A percentile compares a stretch with the other conserved stretches of the same genome.
phyloP scores from a whole-genome alignment of 2,329 filamentous ascomycete species.

The Talaromyces sp. region DNA sequence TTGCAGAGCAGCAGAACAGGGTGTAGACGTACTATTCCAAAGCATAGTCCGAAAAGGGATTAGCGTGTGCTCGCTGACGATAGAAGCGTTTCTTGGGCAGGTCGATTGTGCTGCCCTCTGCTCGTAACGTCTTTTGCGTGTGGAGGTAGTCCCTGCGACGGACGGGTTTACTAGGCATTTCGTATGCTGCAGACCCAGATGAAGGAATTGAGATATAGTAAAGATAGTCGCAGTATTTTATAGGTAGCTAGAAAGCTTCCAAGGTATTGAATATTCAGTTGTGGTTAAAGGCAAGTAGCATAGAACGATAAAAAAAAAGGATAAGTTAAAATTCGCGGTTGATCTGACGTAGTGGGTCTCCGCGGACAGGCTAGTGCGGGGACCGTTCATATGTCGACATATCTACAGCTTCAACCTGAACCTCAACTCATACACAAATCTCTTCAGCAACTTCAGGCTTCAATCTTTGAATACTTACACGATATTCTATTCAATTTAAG shows the following conservation, averaged over 20 bases:
- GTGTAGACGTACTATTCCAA: constrained; percentile 71
- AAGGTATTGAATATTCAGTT: background rate
- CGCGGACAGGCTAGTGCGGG: background rate
- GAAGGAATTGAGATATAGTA: background rate
- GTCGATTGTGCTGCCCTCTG: constrained; percentile 43
- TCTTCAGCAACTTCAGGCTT: background rate
- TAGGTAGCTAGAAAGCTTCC: background rate
- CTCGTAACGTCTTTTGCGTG: constrained; percentile 38
- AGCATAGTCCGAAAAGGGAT: constrained; percentile 93
- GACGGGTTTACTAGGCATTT: constrained; percentile 42
- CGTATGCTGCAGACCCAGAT: no score
- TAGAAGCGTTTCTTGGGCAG: constrained; percentile 95
- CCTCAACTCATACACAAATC: no score
- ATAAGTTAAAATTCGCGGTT: constrained; percentile 1
- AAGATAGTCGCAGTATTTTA: background rate
- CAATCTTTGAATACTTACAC: background rate
- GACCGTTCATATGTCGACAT: background rate
- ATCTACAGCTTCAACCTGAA: background rate
- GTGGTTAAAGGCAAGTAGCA: background rate
- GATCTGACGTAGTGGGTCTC: constrained; percentile 15
- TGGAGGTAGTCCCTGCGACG: constrained; percentile 62
- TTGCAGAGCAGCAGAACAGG: background rate
- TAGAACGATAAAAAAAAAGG: background rate
- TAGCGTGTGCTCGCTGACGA: constrained; percentile 91
- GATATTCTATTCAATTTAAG: background rate